A percentile compares a stretch with the other conserved stretches of the same genome.
Conservation (phyloP, 2,329 filamentous ascomycete species). For the Microdochium trichocladiopsis region DNA sequence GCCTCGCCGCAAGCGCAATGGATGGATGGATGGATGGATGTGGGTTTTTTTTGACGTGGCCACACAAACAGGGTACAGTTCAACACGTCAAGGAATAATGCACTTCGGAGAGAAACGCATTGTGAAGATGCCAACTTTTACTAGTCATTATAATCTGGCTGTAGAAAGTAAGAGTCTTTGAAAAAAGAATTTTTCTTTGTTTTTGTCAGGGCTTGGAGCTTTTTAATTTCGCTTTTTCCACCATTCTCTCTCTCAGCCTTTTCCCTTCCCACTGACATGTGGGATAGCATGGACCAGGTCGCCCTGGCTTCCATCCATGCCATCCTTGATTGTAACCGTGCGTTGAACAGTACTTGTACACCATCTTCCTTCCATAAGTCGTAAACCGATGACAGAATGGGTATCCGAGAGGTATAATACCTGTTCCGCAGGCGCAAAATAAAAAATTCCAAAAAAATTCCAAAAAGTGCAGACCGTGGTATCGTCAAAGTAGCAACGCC, state of each 20-base stretch:
- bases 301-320: neutral
- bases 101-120: no score
- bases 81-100: neutral
- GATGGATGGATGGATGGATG: no score
- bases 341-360: neutral
- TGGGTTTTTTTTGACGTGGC: no score
- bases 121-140: neutral
- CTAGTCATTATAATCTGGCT: constrained; percentile 1
- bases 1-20: no score
- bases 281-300: neutral
- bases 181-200: neutral
- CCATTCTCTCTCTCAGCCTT: neutral
- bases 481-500: constrained; percentile 24
- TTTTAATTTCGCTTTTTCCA: constrained; percentile 2
- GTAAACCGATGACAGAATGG: neutral
- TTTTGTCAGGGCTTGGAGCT: neutral
- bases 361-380: neutral
- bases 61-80: no score
- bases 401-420: neutral
- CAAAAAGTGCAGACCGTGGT: constrained; percentile 19
- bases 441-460: constrained; percentile 8
- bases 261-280: constrained; percentile 1
- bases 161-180: neutral
- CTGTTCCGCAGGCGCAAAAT: constrained; percentile 1
- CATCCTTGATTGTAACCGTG: neutral